phyloP scores from a whole-genome alignment of 1,284 basidiomycete species.

The Trametes hirsuta region DNA sequence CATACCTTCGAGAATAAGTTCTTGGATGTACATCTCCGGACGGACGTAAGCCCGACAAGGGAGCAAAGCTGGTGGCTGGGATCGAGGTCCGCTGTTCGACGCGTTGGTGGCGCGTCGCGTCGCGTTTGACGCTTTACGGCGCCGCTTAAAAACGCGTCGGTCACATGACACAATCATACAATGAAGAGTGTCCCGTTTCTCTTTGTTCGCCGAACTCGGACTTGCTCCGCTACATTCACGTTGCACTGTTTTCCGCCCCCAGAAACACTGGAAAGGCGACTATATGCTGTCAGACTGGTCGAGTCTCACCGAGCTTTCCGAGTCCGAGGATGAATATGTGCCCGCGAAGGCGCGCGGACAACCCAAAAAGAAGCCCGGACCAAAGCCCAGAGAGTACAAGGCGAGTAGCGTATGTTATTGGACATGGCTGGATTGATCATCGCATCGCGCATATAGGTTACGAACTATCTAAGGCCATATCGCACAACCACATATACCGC shows the following conservation, averaged over 20 bases:
- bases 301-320: slow-evolving; percentile 48
- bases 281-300: slow-evolving; percentile 39
- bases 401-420: slow-evolving; percentile 18
- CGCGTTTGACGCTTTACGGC: slow-evolving; percentile 21
- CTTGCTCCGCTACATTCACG: neutral
- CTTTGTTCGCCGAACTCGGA: slow-evolving; percentile 1
- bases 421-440: neutral
- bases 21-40: slow-evolving; percentile 73
- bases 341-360: slow-evolving; percentile 10
- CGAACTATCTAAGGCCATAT: slow-evolving; percentile 42
- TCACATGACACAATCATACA: slow-evolving; percentile 9
- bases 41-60: neutral
- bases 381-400: slow-evolving; percentile 39
- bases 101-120: slow-evolving; percentile 28
- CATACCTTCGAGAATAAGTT: slow-evolving; percentile 76
- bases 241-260: slow-evolving; percentile 14
- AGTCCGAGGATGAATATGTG: slow-evolving; percentile 40
- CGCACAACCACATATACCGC: slow-evolving; percentile 48
- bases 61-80: neutral
- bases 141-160: slow-evolving; percentile 20
- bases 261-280: slow-evolving; percentile 13
- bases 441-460: slow-evolving; percentile 6
- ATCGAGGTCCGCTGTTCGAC: neutral
- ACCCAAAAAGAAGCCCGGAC: slow-evolving; percentile 25
- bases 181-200: neutral